Evolutionary conservation across 2,329 filamentous ascomycete genomes (phyloP), one percentile per base, ranked within the genome.

Genomic region (Trichophyton schoenleinii): DNA sequence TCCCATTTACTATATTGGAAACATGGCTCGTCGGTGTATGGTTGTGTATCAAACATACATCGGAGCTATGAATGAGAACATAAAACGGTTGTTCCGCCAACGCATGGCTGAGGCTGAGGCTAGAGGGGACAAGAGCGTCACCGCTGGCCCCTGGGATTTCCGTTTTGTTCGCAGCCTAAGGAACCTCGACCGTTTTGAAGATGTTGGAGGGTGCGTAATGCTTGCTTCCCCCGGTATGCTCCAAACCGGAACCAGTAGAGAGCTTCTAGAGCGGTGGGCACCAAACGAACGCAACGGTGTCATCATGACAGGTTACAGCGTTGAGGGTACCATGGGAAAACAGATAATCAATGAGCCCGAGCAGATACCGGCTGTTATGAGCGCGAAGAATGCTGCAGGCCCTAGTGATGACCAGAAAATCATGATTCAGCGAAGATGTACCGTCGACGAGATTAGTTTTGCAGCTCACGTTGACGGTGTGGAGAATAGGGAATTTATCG

Each of bases 31-130:
- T 64, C 94, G 96, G 74, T 99, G 94, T 77, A 99, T 99, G 94
- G 84, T 96, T 34, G 91, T 97, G 2, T 99, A 99, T 71, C 94
- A 97, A 73, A 99, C 94, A 1, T 99, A 97, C 69, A 90, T 97
- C 57, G 90, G 91, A 57, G 91, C 91, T 61, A 99, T 99, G 94
- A 99, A 99, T 72, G 92, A 97, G 70, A 97, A 96, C 69, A 97
- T 99, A 78, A 96, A 96, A 73, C 84, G 89, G 9, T 82, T 96
- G n/a, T 96, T 96, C 75, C 83, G 88, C 60, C 91, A 95, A 73
- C 85, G 90, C 57, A 95, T 96, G 84, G 90, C 89, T 3, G 90
- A 95, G 72, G 89, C 90, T 8, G 89, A 95, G 72, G 87, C 87
- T 0, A 86, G 85, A 38, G 88, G 89, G 7, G 88, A 91, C 66